These are phyloP conservation scores for Chaetomiaceae sp. DNA, from an alignment of 2,329 filamentous ascomycete genomes.

Conservation along the genomic window DNA sequence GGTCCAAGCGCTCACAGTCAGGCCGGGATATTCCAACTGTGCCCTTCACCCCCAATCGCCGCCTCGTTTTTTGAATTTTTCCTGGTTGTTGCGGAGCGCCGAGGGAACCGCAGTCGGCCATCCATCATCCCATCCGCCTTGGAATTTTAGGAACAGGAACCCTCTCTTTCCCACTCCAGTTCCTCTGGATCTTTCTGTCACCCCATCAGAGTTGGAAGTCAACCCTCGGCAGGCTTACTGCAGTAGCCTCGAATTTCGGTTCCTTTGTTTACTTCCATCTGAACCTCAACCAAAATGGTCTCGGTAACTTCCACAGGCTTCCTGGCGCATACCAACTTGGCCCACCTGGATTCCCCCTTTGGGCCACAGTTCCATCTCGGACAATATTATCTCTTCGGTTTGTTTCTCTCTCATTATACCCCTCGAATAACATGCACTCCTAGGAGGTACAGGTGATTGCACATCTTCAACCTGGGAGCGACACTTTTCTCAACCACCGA, in stretches of 20 bases:
- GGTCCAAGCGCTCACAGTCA: too few relatives aligned
- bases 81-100: neutral
- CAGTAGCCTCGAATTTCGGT: too few relatives aligned
- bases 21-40: neutral
- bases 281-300: too few relatives aligned
- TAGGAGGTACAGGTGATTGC: neutral
- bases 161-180: neutral
- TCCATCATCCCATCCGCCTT: too few relatives aligned
- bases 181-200: neutral
- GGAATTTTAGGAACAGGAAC: neutral
- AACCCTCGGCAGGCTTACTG: too few relatives aligned
- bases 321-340: too few relatives aligned
- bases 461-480: slow-evolving; percentile 2
- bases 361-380: neutral
- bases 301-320: too few relatives aligned
- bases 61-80: too few relatives aligned
- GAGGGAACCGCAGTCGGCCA: neutral
- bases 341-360: neutral
- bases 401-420: neutral
- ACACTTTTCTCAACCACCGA: neutral
- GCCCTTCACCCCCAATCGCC: neutral
- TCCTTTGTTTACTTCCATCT: too few relatives aligned
- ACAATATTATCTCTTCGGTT: neutral
- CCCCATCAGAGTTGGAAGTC: neutral
- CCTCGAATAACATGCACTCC: neutral